Evolutionary conservation across 345 rosid species (phyloP).

Genomic region (Eucalyptus tenuipes): DNA sequence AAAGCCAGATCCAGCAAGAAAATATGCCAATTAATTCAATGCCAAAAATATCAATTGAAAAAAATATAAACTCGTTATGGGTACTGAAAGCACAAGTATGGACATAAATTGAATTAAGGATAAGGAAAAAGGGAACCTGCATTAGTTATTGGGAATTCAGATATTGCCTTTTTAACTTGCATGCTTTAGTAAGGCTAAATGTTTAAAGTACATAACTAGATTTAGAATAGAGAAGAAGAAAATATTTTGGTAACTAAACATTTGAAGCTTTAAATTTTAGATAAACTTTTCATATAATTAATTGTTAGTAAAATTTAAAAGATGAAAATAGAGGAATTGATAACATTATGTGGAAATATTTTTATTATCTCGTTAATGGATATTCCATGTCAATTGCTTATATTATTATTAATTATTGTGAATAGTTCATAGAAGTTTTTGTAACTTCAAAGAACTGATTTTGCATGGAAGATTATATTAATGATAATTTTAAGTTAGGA

Average conservation of each 20-base stretch:
- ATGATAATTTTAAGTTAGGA: no score
- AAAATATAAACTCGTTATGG: background rate
- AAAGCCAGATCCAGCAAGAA: background rate
- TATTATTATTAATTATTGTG: no score
- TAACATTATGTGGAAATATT: no score
- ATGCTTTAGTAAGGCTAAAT: background rate
- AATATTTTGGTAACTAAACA: background rate
- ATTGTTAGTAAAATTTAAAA: no score
- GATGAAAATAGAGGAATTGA: no score
- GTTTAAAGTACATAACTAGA: background rate
- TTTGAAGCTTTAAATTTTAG: no score
- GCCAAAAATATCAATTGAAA: background rate
- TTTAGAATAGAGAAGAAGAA: background rate
- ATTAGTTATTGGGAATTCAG: background rate
- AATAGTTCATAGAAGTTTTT: no score
- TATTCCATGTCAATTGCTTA: no score
- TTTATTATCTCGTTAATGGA: no score
- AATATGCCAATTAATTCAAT: background rate
- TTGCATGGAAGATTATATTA: no score
- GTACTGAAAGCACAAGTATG: background rate
- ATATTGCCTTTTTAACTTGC: background rate
- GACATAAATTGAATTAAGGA: background rate
- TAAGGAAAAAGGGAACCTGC: background rate
- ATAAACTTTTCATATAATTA: background rate
- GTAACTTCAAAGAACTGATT: no score